A percentile compares a stretch with the other conserved stretches of the same genome.
Evolutionary conservation across 23 red algal species (phyloP).

Genomic region (Porphyridium purpureum): DNA sequence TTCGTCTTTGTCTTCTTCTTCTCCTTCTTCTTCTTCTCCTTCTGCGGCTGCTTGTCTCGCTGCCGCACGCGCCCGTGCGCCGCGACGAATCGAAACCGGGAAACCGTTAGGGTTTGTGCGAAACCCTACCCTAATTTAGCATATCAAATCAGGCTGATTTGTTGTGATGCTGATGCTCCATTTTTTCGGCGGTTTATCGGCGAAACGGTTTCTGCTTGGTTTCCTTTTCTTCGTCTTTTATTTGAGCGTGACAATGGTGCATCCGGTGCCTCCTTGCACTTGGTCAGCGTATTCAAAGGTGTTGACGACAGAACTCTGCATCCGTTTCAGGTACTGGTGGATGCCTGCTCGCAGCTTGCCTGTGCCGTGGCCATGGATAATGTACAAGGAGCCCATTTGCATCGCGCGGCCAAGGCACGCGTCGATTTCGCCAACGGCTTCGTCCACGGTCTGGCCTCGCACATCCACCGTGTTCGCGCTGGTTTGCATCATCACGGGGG

Average conservation of each 20-base stretch:
- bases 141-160: too few species aligned
- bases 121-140: too few species aligned
- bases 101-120: too few species aligned
- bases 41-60: too few species aligned
- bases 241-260: not conserved
- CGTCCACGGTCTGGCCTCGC: conserved; percentile 64
- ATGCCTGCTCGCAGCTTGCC: conserved; percentile 41
- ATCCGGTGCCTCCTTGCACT: not conserved
- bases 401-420: conserved; percentile 34
- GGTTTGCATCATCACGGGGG: conserved; percentile 15
- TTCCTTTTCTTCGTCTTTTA: not conserved
- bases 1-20: too few species aligned
- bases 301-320: not conserved
- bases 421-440: conserved; percentile 25
- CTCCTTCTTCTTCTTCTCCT: too few species aligned
- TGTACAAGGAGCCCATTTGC: conserved; percentile 43
- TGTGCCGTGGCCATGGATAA: conserved; percentile 87
- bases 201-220: too few species aligned
- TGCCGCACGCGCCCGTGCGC: too few species aligned
- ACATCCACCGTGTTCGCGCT: conserved; percentile 64
- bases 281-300: not conserved
- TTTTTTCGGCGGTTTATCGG: too few species aligned
- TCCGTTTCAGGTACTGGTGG: conserved; percentile 21
- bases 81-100: too few species aligned
- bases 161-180: too few species aligned